phyloP scores from a whole-genome alignment of 2,329 filamentous ascomycete genomes.

The Paecilomyces formosus region DNA sequence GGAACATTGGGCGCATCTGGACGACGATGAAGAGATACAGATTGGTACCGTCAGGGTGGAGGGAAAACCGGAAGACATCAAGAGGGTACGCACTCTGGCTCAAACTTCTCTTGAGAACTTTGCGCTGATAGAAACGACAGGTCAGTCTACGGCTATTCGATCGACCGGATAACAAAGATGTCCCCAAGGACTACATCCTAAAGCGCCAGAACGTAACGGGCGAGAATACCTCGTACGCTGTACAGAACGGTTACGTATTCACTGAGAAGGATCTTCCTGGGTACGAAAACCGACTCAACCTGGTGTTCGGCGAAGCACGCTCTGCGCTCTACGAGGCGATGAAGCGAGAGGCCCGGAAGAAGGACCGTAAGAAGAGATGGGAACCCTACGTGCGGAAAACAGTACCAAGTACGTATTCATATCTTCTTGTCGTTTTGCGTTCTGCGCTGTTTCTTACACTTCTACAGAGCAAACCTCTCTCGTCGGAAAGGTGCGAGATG shows the following conservation, averaged over 20 bases:
- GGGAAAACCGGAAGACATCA: constrained; percentile 47
- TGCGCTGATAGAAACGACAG: constrained; percentile 37
- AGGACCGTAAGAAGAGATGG: constrained; percentile 46
- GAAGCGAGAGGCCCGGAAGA: constrained; percentile 37
- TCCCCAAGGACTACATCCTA: constrained; percentile 86
- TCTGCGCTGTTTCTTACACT: constrained; percentile 5
- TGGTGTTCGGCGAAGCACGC: constrained; percentile 36
- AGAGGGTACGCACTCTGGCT: constrained; percentile 30
- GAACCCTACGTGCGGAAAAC: constrained; percentile 52
- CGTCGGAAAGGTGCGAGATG: constrained; percentile 64
- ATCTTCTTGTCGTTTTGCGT: constrained; percentile 1
- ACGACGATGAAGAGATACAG: constrained; percentile 74
- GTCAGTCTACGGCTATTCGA: constrained; percentile 64
- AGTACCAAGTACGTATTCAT: constrained; percentile 59
- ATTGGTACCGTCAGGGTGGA: constrained; percentile 64
- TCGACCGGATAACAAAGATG: constrained; percentile 58
- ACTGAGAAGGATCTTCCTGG: constrained; percentile 87
- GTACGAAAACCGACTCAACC: constrained; percentile 46
- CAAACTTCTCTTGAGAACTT: constrained; percentile 10
- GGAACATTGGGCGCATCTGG: constrained; percentile 67
- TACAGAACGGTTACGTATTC: constrained; percentile 85
- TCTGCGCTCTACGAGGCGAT: constrained; percentile 40
- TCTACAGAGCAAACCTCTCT: constrained; percentile 67
- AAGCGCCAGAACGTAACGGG: constrained; percentile 56
- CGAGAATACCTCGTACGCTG: constrained; percentile 33